Base-by-base conservation (phyloP, 1,284 basidiomycete genomes). In the Sutorius eximius region DNA sequence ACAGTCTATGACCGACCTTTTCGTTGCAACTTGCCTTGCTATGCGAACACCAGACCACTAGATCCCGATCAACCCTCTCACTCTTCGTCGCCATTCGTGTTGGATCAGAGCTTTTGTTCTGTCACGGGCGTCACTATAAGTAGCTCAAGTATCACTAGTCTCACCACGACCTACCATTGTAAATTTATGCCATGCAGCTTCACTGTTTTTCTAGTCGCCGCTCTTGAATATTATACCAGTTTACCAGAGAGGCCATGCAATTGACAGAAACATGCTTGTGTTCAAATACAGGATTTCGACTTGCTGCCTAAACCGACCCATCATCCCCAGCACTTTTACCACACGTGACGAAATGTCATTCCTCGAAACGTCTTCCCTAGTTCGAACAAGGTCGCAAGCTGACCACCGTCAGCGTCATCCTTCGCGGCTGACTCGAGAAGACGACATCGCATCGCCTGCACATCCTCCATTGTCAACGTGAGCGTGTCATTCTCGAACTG, bases 21-120 rank as follows among this genome's bases (percentile, higher is more conserved):
- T 70, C 29, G 63, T 70, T n/a, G 65, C 68, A 20, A 70, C 71
- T 20, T 68, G 61, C 44, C 62, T 72, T 18, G 68, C 68, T 7
- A 59, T 70, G 53, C 68, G 71, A 12, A 70, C 45, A 6, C 68
- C 71, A 1, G 66, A 64, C 54, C 55, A 69, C 50, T 70, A 59
- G 56, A 41, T 41, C 43, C 41, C 29, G 24, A 13, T 15, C 11
- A 2, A 3, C 34, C 15, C 18, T 24, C 18, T 9, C 9, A 3
- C 18, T 18, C 33, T 36, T 52, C 27, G 24, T 8, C 12, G 8
- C 27, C 5, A 9, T 43, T 34, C 11, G 6, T 40, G 24, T 8
- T 13, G 27, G 10, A 33, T 32, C 15, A 7, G 27, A 20, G 18
- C 20, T 33, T 44, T 58, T 41, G 16, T 34, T 29, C 12, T 11